Conservation (phyloP, 2,329 filamentous ascomycete genomes). For the Alternaria brassicae region DNA sequence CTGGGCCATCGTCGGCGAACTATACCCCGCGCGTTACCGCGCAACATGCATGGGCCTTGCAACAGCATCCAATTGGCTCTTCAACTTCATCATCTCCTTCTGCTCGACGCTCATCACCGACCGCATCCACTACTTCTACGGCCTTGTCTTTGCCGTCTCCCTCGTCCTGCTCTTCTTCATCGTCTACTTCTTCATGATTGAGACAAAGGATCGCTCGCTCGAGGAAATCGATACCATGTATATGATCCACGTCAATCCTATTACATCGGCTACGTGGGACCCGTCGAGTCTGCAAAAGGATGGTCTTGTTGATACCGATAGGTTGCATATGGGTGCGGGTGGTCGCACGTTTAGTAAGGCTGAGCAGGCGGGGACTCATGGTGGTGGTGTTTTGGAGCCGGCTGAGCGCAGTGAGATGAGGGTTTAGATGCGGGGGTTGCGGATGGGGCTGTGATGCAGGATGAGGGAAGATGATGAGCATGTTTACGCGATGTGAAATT, state of each 20-base stretch:
- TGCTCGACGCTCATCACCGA: constrained; percentile 80
- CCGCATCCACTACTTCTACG: constrained; percentile 74
- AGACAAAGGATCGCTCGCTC: constrained; percentile 74
- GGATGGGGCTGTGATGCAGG: neutral
- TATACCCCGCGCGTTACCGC: constrained; percentile 68
- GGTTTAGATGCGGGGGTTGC: constrained; percentile 18
- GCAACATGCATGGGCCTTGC: constrained; percentile 56
- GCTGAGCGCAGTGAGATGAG: constrained; percentile 35
- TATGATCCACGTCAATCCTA: constrained; percentile 68
- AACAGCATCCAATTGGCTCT: constrained; percentile 54
- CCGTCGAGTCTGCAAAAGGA: constrained; percentile 38
- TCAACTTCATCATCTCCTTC: constrained; percentile 63
- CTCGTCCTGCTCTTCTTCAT: constrained; percentile 67
- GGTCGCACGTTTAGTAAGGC: constrained; percentile 46
- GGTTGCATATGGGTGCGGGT: constrained; percentile 41
- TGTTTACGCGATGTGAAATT: too few relatives aligned
- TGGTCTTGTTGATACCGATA: constrained; percentile 43
- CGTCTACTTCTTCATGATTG: constrained; percentile 81
- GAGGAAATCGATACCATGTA: constrained; percentile 82
- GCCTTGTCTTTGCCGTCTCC: constrained; percentile 77
- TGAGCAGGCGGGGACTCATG: constrained; percentile 32
- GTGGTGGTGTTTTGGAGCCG: constrained; percentile 30
- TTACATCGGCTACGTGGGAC: constrained; percentile 65
- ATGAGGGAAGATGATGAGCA: too few relatives aligned
- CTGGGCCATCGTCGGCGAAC: constrained; percentile 72